These are phyloP conservation scores for Pilatotrama ljubarskyi DNA, from an alignment of 768 basidiomycete species.

Conservation along the genomic window DNA sequence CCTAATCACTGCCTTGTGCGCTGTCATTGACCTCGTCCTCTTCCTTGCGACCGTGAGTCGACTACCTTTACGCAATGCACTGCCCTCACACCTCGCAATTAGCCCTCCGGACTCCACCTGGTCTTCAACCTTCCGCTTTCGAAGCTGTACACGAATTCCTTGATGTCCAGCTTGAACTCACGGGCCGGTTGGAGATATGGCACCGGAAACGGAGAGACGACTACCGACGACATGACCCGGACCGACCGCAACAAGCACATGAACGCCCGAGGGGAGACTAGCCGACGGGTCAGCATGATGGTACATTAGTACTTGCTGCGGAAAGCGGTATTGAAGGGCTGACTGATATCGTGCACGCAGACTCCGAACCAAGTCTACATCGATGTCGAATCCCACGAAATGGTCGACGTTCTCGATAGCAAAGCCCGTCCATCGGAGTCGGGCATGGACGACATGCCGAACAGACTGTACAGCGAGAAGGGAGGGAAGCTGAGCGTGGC, in stretches of 20 bases:
- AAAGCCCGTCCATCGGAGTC: not conserved
- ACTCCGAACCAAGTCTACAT: slow-evolving; percentile 22
- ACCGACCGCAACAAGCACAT: slow-evolving; percentile 12
- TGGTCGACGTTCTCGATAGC: too few species aligned
- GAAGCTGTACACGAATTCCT: slow-evolving; percentile 41
- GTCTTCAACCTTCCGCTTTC: slow-evolving; percentile 39
- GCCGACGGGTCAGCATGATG: slow-evolving; percentile 24
- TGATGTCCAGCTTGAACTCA: slow-evolving; percentile 41
- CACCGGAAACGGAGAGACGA: slow-evolving; percentile 14
- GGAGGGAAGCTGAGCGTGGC: slow-evolving; percentile 10
- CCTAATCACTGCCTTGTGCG: slow-evolving; percentile 36
- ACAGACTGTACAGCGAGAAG: slow-evolving; percentile 15
- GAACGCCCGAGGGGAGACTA: slow-evolving; percentile 9
- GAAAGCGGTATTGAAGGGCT: too few species aligned
- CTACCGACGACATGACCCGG: slow-evolving; percentile 14
- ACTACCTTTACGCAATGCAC: not conserved
- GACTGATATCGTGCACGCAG: not conserved
- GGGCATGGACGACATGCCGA: slow-evolving; percentile 2
- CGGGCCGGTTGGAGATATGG: slow-evolving; percentile 36
- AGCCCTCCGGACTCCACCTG: slow-evolving; percentile 32
- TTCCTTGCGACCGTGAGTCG: slow-evolving; percentile 33
- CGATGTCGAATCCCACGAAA: too few species aligned
- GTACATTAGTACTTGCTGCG: too few species aligned
- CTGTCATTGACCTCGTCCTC: slow-evolving; percentile 27
- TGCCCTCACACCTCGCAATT: not conserved